Base-by-base conservation (phyloP, 371 early-diverging fungal species). In the Lichtheimia corymbifera region DNA sequence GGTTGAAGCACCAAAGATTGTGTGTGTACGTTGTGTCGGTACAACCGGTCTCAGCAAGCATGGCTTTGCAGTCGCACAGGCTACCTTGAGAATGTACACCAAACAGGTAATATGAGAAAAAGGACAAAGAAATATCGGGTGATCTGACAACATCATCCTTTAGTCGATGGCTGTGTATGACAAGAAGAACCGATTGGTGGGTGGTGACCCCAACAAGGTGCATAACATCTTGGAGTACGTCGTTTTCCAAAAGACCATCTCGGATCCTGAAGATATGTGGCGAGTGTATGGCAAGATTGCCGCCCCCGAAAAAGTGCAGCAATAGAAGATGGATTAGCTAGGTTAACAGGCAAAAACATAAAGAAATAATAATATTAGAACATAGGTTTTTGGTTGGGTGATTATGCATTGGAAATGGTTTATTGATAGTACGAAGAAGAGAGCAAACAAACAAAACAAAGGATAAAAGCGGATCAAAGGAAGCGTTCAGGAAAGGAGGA, bases 241-340 rank as follows among this genome's bases (percentile, higher is more conserved):
- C 52, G 89, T 91, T 5, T 88, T 89, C 73, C 92, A 91, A 70
- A 75, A 88, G 57, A 77, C 84, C 12, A 77, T 90, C 42, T 79
- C 85, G 11, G 82, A 88, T 55, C 78, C 83, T 22, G 81, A 78
- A 35, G 84, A 87, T 53, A 81, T 84, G 53, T 91, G 92, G 92
- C 73, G 73, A 57, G 82, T 91, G 27, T 88, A 87, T 61, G 88
- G 89, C 63, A 90, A 90, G 70, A 65, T 87, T 17, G 76, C 87
- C 12, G 72, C 82, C 6, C 76, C 84, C 13, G 77, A 79, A 56
- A 76, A 79, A 50, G 44, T 66, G 49, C 43, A 58, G 47, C 57
- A 65, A 17, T 60, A 72, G 55, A 62, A 70, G 50, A 35, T 35
- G 4, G 35, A 35, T 9, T 35, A 35, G 35, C 35, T 4, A 35